A percentile compares a stretch with the other conserved stretches of the same genome.
These are phyloP conservation scores for Geotrichum histeridarum DNA, from an alignment of 1,139 yeast species.

Conservation along the genomic window DNA sequence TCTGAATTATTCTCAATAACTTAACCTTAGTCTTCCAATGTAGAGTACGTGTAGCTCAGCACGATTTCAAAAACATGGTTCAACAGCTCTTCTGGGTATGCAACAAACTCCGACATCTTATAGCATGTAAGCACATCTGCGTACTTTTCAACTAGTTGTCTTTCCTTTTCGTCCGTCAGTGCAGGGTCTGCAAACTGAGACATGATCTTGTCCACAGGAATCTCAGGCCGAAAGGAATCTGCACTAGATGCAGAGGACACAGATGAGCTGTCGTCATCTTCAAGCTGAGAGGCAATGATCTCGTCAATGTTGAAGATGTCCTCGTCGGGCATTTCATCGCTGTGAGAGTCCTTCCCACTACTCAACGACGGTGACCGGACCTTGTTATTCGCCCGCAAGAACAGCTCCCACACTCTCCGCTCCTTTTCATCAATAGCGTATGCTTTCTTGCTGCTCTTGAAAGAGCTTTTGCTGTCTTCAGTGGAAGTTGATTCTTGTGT, in stretches of 20 bases:
- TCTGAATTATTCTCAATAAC: no score
- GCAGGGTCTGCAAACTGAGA: slow-evolving; percentile 13
- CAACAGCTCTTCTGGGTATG: slow-evolving; percentile 10
- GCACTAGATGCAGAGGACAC: not conserved
- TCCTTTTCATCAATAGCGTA: slow-evolving; percentile 10
- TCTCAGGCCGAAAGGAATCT: not conserved
- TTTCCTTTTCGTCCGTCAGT: slow-evolving; percentile 4
- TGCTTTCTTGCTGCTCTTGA: slow-evolving; percentile 1
- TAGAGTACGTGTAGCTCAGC: slow-evolving; percentile 9
- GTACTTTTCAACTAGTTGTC: slow-evolving; percentile 4
- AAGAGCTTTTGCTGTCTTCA: not conserved
- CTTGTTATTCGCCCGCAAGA: slow-evolving; percentile 2
- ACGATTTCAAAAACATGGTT: slow-evolving; percentile 15
- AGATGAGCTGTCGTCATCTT: not conserved
- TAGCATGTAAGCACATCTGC: slow-evolving; percentile 11
- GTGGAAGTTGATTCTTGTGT: not conserved
- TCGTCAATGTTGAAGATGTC: slow-evolving; percentile 4
- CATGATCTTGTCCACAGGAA: slow-evolving; percentile 15
- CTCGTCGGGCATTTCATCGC: slow-evolving; percentile 4
- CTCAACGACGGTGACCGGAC: not conserved
- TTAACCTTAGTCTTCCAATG: not conserved
- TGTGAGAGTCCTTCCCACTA: not conserved
- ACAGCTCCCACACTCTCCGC: slow-evolving; percentile 15
- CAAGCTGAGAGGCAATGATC: not conserved
- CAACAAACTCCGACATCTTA: slow-evolving; percentile 13